Evolutionary conservation across 805 yeast species (phyloP), one percentile per base, ranked within the genome.

Genomic region (Ogataea neopini): DNA sequence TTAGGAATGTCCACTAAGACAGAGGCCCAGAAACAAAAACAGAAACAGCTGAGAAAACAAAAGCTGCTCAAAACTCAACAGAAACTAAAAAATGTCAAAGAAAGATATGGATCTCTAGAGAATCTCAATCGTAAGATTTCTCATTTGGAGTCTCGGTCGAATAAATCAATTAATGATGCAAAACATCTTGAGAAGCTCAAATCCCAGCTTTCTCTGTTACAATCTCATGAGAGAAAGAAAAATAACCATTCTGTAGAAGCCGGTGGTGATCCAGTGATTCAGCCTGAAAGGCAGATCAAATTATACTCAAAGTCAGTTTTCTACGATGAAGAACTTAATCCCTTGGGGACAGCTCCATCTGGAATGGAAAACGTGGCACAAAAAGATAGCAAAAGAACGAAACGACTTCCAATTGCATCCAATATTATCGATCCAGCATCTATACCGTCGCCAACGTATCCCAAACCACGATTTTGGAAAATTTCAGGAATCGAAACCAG

Each of bases 301-400:
- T 64, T 77, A 56, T 84, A 82, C 1, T 57, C 54, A 23, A 64
- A 71, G 32, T 81, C 87, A 6, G 69, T 81, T 1, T 84, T 77
- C 58, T 82, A 79, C 62, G 84, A 84, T 54, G 81, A 84, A 4
- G 87, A 83, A 51, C 74, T 85, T 68, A 84, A 84, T 50, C 82
- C 84, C 2, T 57, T 73, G 4, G 89, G 89, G 0, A 63, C 58
- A 40, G 78, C 82, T 0, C 86, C 86, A 0, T 48, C 26, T 56
- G 64, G 14, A 54, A 53, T 35, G 28, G 55, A 54, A 36, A 63
- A 61, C 32, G 29, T 66, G 3, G 64, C 70, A 1, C 66, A 66
- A 29, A 73, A 74, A 13, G 48, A 72, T 25, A 61, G 56, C 40
- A 40, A 41, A 11, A 29, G 9, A 30, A 26, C 25, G 22, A 44